Evolutionary conservation across 2,329 filamentous ascomycete species (phyloP).

Genomic region (Talaromyces albobiverticillius): DNA sequence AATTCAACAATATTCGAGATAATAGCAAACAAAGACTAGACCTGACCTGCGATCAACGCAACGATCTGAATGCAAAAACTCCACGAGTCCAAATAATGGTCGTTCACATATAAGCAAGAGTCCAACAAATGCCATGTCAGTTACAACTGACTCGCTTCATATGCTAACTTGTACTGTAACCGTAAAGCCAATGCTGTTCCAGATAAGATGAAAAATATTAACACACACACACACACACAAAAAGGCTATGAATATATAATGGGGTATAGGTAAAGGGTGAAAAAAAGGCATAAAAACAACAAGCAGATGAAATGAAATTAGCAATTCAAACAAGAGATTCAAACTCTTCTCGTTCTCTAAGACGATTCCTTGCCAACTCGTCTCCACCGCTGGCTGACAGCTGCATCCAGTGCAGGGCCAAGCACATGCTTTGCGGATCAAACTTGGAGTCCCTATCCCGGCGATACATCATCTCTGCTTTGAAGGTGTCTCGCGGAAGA

Average conservation of each 20-base stretch:
- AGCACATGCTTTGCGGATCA: constrained; percentile 85
- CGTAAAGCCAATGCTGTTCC: neutral
- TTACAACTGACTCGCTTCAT: constrained; percentile 2
- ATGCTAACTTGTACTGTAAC: constrained; percentile 3
- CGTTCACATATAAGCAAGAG: constrained; percentile 1
- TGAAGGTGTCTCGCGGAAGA: constrained; percentile 84
- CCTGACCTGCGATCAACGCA: constrained; percentile 6
- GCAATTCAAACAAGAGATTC: constrained; percentile 52
- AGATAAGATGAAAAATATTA: neutral
- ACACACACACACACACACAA: neutral
- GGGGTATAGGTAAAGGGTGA: constrained; percentile 15
- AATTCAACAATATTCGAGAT: neutral
- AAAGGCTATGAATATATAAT: constrained; percentile 6
- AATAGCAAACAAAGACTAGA: neutral
- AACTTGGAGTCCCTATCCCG: constrained; percentile 63
- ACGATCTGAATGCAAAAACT: neutral
- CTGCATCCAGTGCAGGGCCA: constrained; percentile 98
- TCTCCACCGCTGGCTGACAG: constrained; percentile 82
- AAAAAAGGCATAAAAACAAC: constrained; percentile 15
- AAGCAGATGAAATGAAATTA: constrained; percentile 16
- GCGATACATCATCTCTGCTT: constrained; percentile 74
- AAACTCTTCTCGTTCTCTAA: constrained; percentile 68
- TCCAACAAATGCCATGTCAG: neutral
- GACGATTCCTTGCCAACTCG: constrained; percentile 74
- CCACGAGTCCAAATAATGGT: neutral